phyloP scores from a whole-genome alignment of 345 rosid genomes.

The Rhodomyrtus tomentosa region DNA sequence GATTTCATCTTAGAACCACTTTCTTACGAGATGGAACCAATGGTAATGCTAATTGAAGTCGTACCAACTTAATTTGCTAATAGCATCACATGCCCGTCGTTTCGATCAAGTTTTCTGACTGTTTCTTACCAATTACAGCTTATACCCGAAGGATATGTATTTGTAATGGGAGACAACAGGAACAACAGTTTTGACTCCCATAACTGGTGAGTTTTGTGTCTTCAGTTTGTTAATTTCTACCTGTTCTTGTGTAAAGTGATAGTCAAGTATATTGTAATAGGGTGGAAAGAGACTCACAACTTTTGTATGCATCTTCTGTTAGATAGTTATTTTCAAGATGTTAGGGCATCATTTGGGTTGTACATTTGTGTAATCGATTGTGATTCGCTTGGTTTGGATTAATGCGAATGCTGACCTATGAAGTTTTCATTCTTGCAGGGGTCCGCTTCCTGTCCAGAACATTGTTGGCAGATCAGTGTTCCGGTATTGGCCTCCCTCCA shows the following conservation, averaged over 20 bases:
- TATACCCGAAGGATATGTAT: constrained; percentile 78
- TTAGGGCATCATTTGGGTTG: neutral
- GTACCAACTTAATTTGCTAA: neutral
- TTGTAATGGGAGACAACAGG: constrained; percentile 93
- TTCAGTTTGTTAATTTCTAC: neutral
- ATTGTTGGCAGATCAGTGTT: constrained; percentile 65
- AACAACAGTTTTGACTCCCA: constrained; percentile 90
- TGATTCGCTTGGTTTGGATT: neutral
- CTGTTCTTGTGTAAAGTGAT: neutral
- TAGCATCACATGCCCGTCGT: neutral
- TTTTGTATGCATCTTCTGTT: neutral
- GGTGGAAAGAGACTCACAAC: neutral
- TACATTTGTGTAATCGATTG: neutral
- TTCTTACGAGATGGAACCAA: constrained; percentile 53
- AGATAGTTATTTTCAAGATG: neutral
- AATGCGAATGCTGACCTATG: neutral
- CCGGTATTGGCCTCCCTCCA: constrained; percentile 73
- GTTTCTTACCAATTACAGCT: constrained; percentile 25
- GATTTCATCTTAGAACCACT: constrained; percentile 67
- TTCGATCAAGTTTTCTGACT: neutral
- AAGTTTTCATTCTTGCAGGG: constrained; percentile 35
- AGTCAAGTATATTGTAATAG: neutral
- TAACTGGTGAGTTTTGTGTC: constrained; percentile 45
- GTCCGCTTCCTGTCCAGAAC: constrained; percentile 63
- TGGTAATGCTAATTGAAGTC: constrained; percentile 22